Evolutionary conservation across 2,329 filamentous ascomycete genomes (phyloP), one percentile per base, ranked within the genome.

Genomic region (Ascomycota sp.): DNA sequence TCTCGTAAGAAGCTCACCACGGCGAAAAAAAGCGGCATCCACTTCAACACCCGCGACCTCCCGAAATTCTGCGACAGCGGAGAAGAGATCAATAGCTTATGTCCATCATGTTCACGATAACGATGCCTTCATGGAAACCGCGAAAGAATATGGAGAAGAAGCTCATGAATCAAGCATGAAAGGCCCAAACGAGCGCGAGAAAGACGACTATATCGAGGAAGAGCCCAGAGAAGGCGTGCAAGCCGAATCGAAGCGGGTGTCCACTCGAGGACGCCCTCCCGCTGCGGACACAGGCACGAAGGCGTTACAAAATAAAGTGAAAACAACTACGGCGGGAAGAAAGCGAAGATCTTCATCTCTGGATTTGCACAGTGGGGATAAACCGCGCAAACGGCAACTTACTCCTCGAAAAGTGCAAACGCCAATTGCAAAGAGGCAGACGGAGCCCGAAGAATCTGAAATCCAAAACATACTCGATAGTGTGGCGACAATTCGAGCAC

Each of bases 401-500:
- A 58, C 66, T 0, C 54, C 59, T 1, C 64, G 72, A 38, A 75
- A 70, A 41, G 57, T 68, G 13, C 66, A 68, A 40, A 64, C 69
- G 2, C 58, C 67, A 3, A 60, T 58, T 44, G 57, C 66, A 9
- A 78, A 79, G 51, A 79, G 82, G 50, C 62, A 67, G 3, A 67
- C 71, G 3, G 61, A 62, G 6, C 55, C 66, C 2, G 82, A 91
- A 45, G 74, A 72, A 46, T 64, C 75, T 16, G 72, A 92, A 6
- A 54, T 57, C 13, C 73, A 92, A 51, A 72, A 76, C 33, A 93
- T 98, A 31, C 68, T 95, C 26, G 76, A 92, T 48, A 81, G 73
- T 43, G 86, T 98, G 38, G 79, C 82, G 6, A 80, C 72, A 1
- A 70, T 98, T 30, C 64, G 76, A 37, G 66, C 89, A 16, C 89